Conservation (phyloP, 2,329 filamentous ascomycete genomes). For the Raffaelea albimanens region DNA sequence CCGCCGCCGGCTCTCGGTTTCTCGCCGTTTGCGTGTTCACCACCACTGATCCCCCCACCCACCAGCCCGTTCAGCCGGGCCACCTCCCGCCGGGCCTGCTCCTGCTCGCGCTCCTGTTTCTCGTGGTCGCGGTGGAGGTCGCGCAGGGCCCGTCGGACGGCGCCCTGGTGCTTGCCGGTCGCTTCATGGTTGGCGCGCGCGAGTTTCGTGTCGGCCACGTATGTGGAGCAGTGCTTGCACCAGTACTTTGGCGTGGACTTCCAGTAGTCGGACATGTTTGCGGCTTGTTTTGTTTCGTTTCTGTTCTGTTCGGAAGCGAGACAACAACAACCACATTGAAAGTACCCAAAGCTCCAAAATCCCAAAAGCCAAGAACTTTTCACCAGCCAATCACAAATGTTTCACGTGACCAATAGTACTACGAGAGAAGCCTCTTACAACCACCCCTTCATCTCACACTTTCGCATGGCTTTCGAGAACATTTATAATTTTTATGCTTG, state of each 20-base stretch:
- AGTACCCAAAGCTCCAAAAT: too few species aligned
- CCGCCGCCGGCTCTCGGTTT: slow-evolving; percentile 9
- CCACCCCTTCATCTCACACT: too few species aligned
- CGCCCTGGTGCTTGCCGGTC: slow-evolving; percentile 74
- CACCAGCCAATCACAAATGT: too few species aligned
- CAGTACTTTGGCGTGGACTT: slow-evolving; percentile 96
- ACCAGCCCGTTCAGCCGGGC: slow-evolving; percentile 76
- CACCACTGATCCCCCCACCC: slow-evolving; percentile 29
- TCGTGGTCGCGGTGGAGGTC: slow-evolving; percentile 43
- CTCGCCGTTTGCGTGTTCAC: slow-evolving; percentile 6
- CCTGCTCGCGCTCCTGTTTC: slow-evolving; percentile 68
- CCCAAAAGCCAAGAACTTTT: too few species aligned
- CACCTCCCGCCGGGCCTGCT: slow-evolving; percentile 74
- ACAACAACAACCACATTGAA: too few species aligned
- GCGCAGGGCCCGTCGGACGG: slow-evolving; percentile 65
- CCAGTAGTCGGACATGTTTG: slow-evolving; percentile 99
- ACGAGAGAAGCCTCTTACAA: too few species aligned
- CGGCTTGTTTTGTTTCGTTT: too few species aligned
- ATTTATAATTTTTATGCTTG: too few species aligned
- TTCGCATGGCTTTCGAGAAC: too few species aligned
- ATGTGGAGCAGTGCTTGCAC: slow-evolving; percentile 94
- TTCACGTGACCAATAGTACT: too few species aligned
- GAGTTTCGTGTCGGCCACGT: slow-evolving; percentile 84
- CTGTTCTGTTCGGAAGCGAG: too few species aligned
- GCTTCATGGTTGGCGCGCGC: slow-evolving; percentile 85